phyloP scores from a whole-genome alignment of 768 basidiomycete genomes.

The Lentinula sp. region DNA sequence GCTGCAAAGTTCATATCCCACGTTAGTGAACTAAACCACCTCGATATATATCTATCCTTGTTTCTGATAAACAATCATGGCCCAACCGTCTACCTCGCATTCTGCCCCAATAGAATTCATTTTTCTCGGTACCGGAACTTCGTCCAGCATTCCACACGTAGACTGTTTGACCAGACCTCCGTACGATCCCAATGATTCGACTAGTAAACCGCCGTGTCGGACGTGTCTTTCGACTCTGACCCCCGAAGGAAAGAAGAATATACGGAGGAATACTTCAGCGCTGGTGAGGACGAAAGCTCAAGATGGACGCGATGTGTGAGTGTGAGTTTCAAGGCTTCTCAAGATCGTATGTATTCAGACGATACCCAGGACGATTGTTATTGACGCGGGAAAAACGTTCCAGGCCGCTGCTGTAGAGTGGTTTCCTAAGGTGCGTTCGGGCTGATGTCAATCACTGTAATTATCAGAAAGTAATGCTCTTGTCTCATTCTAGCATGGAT shows the following conservation, averaged over 20 bases:
- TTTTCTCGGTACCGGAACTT: slow-evolving; percentile 82
- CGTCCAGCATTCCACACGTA: slow-evolving; percentile 62
- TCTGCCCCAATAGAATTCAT: slow-evolving; percentile 48
- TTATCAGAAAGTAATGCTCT: slow-evolving; percentile 47
- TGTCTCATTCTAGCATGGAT: slow-evolving; percentile 37
- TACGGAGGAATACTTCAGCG: slow-evolving; percentile 77
- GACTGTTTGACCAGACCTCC: slow-evolving; percentile 72
- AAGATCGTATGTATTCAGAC: slow-evolving; percentile 9
- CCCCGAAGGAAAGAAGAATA: slow-evolving; percentile 76
- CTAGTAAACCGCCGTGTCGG: slow-evolving; percentile 33
- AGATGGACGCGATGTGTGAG: slow-evolving; percentile 46
- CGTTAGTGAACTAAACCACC: no score
- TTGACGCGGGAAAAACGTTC: slow-evolving; percentile 87
- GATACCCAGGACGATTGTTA: slow-evolving; percentile 58
- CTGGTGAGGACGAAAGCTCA: slow-evolving; percentile 45
- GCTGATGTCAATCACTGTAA: no score
- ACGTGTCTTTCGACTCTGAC: slow-evolving; percentile 65
- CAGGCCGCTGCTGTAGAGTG: slow-evolving; percentile 47
- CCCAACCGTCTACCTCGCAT: neutral
- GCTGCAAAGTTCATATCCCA: no score
- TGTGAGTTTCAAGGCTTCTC: slow-evolving; percentile 11
- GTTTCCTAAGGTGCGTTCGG: slow-evolving; percentile 24
- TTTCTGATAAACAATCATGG: neutral
- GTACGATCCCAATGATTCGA: slow-evolving; percentile 14
- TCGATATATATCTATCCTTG: neutral